Base-by-base conservation (phyloP, 306 rosid species). In the Neltuma alba region DNA sequence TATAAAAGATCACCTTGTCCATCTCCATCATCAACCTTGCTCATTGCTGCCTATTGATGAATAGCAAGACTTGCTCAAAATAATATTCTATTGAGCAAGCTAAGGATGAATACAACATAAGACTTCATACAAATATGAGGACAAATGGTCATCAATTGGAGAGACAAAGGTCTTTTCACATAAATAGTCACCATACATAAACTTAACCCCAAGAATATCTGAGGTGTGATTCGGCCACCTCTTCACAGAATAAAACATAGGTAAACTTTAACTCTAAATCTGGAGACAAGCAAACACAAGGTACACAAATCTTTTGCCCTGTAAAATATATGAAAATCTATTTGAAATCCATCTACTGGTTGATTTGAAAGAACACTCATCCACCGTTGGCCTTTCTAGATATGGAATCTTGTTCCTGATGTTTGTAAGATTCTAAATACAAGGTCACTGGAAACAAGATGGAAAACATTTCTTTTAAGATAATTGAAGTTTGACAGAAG, bases 21-120 rank as follows among this genome's bases (percentile, higher is more conserved):
- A 76, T 80, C 89, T 83, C 91, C 96, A 40, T 90, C 89, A 20
- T 83, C 84, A 82, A 73, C 88, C 92, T 83, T 91, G 89, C 80
- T 86, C 99, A 95, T 95, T 82, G 98, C 99, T 87, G 99, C 99
- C 99, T 95, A 88, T 78, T 70, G 61, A 81, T 73, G 68, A 60
- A 81, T n/a, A 88, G 76, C 78, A 65, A 80, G 77, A 75, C n/a
- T 76, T 5, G 25, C 36, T 69, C 80, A 52, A 69, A 47, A 52
- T 31, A 33, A 62, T 25, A 48, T 42, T 76, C 68, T 70, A 25
- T 57, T 65, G 77, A 79, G 63, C 74, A 75, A 28, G 61, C 54
- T 31, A 60, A 67, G 18, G 66, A 79, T 38, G 58, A 67, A 66
- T 25, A 47, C 21, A 69, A 66, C 60, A 58, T 54, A 76, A 82